phyloP scores from a whole-genome alignment of 768 basidiomycete species.

The Hemileccinum rubropunctum region DNA sequence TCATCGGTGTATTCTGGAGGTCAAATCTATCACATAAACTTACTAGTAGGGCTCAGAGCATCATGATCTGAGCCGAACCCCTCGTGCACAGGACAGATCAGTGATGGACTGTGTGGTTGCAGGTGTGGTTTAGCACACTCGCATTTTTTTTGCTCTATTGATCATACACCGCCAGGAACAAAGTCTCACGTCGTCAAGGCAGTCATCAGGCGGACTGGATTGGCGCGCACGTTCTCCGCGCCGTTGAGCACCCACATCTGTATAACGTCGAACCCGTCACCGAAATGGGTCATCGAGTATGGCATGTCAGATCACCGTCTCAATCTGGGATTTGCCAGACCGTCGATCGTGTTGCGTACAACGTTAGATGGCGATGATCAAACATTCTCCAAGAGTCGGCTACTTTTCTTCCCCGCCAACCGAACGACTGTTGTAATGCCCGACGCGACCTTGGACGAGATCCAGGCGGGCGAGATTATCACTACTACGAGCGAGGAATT shows the following conservation, averaged over 20 bases:
- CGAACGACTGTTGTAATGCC: conserved; percentile 6
- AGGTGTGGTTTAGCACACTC: not conserved
- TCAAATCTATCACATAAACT: too few relatives aligned
- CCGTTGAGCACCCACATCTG: not conserved
- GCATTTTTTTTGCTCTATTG: not conserved
- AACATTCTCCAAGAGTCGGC: not conserved
- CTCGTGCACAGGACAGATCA: too few relatives aligned
- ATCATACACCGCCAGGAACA: not conserved
- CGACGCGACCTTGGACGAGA: conserved; percentile 3
- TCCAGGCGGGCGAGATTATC: not conserved
- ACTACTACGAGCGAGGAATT: conserved; percentile 7
- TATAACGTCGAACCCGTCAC: not conserved
- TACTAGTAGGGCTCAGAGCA: too few relatives aligned
- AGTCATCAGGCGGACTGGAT: conserved; percentile 13
- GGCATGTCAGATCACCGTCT: not conserved
- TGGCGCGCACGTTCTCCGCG: conserved; percentile 5
- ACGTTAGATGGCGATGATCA: too few relatives aligned
- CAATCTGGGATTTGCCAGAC: too few relatives aligned
- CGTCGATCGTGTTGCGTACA: too few relatives aligned
- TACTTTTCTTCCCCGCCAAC: not conserved
- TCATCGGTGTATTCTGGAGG: too few relatives aligned
- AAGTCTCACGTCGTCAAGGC: not conserved
- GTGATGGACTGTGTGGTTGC: too few relatives aligned
- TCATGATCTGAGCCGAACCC: too few relatives aligned
- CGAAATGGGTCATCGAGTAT: conserved; percentile 9